Conservation (phyloP, 164 flowering plant species). For the Protea cynaroides region DNA sequence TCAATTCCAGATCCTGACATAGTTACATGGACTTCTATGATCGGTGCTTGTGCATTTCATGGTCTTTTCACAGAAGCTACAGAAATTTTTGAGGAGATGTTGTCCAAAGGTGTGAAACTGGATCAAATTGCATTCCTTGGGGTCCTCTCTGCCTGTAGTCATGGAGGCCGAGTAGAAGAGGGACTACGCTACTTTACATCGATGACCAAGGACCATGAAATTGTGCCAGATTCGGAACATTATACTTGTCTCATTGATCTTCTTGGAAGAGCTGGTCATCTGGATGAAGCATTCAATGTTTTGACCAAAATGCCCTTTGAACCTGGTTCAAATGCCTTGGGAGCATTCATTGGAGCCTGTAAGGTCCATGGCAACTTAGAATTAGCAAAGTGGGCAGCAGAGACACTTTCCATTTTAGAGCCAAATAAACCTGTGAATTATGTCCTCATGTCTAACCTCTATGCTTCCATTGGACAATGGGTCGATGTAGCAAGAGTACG, state of each 20-base stretch:
- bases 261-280: constrained; percentile 55
- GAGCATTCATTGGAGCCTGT: constrained; percentile 58
- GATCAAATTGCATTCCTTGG: constrained; percentile 49
- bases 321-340: constrained; percentile 29
- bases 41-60: constrained; percentile 48
- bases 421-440: constrained; percentile 47
- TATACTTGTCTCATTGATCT: constrained; percentile 64
- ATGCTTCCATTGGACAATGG: constrained; percentile 55
- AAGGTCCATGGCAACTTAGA: constrained; percentile 35
- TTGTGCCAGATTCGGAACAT: constrained; percentile 54
- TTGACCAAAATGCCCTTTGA: constrained; percentile 34
- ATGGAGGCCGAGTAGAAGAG: constrained; percentile 43
- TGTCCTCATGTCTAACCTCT: constrained; percentile 43
- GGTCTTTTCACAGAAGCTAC: constrained; percentile 44
- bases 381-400: constrained; percentile 50
- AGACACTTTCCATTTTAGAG: constrained; percentile 40
- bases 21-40: constrained; percentile 60
- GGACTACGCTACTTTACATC: constrained; percentile 48
- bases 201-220: constrained; percentile 38
- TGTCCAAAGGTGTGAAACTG: constrained; percentile 35
- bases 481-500: constrained; percentile 40
- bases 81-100: constrained; percentile 43
- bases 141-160: constrained; percentile 69
- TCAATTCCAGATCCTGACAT: constrained; percentile 35
- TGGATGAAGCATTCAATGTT: constrained; percentile 43